Evolutionary conservation across 768 basidiomycete species (phyloP), one percentile per base, ranked within the genome.

Genomic region (Xanthoconium purpureum): DNA sequence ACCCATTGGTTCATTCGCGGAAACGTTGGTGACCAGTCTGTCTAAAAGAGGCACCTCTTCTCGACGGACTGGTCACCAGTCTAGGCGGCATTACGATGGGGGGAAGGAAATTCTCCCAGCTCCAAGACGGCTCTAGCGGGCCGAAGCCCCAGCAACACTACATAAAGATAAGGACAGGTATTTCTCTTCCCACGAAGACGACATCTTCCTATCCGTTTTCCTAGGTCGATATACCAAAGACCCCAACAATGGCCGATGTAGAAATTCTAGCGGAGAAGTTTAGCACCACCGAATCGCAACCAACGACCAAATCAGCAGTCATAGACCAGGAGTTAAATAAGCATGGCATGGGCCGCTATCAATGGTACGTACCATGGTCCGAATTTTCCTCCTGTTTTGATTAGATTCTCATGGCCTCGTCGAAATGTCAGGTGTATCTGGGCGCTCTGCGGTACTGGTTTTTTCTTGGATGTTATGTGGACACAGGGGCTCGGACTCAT

Each of bases 261-360:
- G 44, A 60, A 43, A 24, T 5, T 14, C 2, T 3, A n/a, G 37
- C 9, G 29, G 29, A 36, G 15, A 32, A 20, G 28, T 17, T n/a
- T 33, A 12, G 11, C 37, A 35, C 51, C 6, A 43, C 35, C 18
- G 24, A 24, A 2, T 51, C 29, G 10, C 39, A 40, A 29, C 28
- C 28, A 18, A 30, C 11, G 14, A 63, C 54, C 33, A 63, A 59
- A 49, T 55, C 52, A 1, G 44, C 45, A 7, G 17, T 63, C 42
- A 59, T 63, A 3, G 57, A 63, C 28, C 28, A 46, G 0, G 60
- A 63, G 15, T 48, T 63, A n/a, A 55, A 62, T 43, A 48, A 15
- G 5, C 20, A 56, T 38, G 62, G 61, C 7, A 63, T 59, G 57
- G 46, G 54, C 6, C 57, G 46, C 20, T 63, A 63, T 45, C 62